Evolutionary conservation across 2,329 filamentous ascomycete species (phyloP), one percentile per base, ranked within the genome.

Genomic region (Exophiala oligosperma): DNA sequence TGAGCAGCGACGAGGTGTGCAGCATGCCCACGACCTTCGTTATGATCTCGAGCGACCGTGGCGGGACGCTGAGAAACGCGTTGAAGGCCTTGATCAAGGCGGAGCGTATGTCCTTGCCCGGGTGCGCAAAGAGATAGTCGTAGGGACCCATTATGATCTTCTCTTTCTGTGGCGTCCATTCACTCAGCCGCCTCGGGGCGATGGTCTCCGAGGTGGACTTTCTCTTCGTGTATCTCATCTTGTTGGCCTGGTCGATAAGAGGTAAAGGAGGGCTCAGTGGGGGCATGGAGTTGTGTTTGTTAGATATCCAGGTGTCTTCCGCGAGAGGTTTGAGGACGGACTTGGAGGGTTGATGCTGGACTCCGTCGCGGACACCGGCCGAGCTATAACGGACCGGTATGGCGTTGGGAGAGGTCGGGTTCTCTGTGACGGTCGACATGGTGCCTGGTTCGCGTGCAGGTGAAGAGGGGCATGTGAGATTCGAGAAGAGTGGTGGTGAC

Each of bases 371-470:
- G 62, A 80, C 77, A 63, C 80, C 79, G 56, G 83, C 85, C 1
- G 87, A 90, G 56, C 89, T 91, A 47, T 86, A 91, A 62, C 89
- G 83, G 2, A 87, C 86, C 21, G 90, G 89, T 55, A 92, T 91
- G 38, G 81, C 79, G 71, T 84, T 86, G 54, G 87, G 86, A n/a
- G 81, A 83, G 64, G 67, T 50, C 21, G 67, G 66, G 48, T 66
- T 65, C 51, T 66, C 68, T 38, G 59, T 40, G 48, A 57, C 23
- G 44, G 62, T 62, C 52, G 62, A 56, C 62, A 63, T 60, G 44
- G 40, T 9, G 29, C 8, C 26, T 32, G 35, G 24, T 14, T 40
- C 49, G 32, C 12, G 24, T 21, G 51, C 49, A 52, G 40, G 49
- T 23, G 40, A 47, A 23, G 48, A 29, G 8, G 43, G 40, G 49